Conservation (phyloP, 1,139 yeast genomes). For the Yamadazyma buinensis region DNA sequence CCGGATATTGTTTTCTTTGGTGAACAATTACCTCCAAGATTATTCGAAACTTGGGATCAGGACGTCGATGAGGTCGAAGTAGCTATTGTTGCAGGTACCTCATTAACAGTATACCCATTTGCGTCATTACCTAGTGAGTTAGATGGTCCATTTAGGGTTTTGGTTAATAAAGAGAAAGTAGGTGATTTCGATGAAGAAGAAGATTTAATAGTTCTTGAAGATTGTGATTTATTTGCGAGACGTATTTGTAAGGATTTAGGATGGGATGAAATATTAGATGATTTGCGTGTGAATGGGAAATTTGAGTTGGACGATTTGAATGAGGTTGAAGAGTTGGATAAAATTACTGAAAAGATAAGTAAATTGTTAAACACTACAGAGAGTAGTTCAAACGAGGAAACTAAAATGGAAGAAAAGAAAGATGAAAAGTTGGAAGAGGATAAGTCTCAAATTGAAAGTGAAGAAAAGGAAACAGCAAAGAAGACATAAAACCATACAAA, state of each 20-base stretch:
- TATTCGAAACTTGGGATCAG: conserved; percentile 66
- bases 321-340: conserved; percentile 11
- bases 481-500: too few species aligned
- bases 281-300: conserved; percentile 11
- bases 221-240: conserved; percentile 62
- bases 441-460: neutral
- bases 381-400: neutral
- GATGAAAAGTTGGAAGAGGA: neutral
- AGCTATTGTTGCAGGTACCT: conserved; percentile 89
- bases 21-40: conserved; percentile 68
- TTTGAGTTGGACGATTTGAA: conserved; percentile 14
- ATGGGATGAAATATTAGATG: conserved; percentile 55
- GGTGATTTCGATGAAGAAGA: conserved; percentile 60
- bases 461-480: neutral
- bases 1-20: conserved; percentile 96
- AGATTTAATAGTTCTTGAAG: conserved; percentile 59
- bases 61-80: conserved; percentile 62
- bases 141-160: conserved; percentile 49
- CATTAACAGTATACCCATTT: conserved; percentile 85
- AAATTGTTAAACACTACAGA: conserved; percentile 1
- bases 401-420: conserved; percentile 1
- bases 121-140: conserved; percentile 76
- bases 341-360: conserved; percentile 10
- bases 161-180: conserved; percentile 72
- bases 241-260: conserved; percentile 53